These are phyloP conservation scores for Leptographium flavum DNA, from an alignment of 2,329 filamentous ascomycete genomes.

Conservation along the genomic window DNA sequence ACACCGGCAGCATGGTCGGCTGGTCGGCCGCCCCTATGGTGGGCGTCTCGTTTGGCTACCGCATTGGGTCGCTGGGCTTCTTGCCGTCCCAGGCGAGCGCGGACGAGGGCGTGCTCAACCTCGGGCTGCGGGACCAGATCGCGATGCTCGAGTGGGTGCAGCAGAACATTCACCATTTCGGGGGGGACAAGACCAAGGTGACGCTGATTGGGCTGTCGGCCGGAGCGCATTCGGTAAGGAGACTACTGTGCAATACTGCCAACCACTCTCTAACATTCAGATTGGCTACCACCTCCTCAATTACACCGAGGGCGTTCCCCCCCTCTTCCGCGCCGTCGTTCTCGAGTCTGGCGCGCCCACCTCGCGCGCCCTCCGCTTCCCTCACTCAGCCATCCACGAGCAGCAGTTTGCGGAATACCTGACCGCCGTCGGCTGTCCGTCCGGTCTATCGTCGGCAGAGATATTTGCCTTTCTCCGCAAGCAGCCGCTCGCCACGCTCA, in stretches of 20 bases:
- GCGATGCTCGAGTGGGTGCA: conserved; percentile 37
- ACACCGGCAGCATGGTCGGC: background rate
- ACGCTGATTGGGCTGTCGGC: conserved; percentile 34
- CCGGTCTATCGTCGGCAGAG: conserved; percentile 25
- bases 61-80: conserved; percentile 46
- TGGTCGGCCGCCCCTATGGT: background rate
- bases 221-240: conserved; percentile 32
- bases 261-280: conserved; percentile 17
- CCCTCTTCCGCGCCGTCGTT: conserved; percentile 21
- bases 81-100: conserved; percentile 30
- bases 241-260: background rate
- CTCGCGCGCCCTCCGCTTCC: conserved; percentile 22
- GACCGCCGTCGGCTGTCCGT: conserved; percentile 27
- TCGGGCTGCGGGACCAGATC: conserved; percentile 38
- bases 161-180: conserved; percentile 37
- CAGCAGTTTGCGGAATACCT: conserved; percentile 32
- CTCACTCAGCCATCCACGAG: conserved; percentile 33
- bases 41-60: conserved; percentile 18
- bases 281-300: conserved; percentile 40
- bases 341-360: conserved; percentile 25
- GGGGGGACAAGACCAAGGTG: conserved; percentile 33
- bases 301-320: conserved; percentile 20
- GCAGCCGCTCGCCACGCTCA: conserved; percentile 18
- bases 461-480: conserved; percentile 29
- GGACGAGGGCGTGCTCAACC: conserved; percentile 20